phyloP scores from a whole-genome alignment of 306 rosid species.

The Myrica gale region DNA sequence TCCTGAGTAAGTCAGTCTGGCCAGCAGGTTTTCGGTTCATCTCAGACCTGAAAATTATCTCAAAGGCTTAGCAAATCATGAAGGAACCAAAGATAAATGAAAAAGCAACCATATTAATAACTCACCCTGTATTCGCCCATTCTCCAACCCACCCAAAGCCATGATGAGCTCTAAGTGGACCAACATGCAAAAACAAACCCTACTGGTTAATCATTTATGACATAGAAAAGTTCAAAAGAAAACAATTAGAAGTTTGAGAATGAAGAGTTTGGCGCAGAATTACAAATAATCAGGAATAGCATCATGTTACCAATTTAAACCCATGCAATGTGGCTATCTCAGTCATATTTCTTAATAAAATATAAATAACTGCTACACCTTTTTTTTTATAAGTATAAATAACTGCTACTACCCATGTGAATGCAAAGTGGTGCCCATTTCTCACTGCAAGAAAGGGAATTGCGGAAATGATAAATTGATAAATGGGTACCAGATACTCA shows the following conservation, averaged over 20 bases:
- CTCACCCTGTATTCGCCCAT: slow-evolving; percentile 99
- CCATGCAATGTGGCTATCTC: neutral
- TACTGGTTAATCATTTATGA: neutral
- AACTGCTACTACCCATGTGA: slow-evolving; percentile 7
- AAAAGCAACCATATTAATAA: slow-evolving; percentile 17
- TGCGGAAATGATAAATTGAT: slow-evolving; percentile 18
- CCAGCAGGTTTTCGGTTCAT: slow-evolving; percentile 64
- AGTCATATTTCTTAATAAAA: neutral
- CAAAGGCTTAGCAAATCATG: slow-evolving; percentile 13
- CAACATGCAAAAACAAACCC: slow-evolving; percentile 8
- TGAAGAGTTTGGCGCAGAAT: neutral
- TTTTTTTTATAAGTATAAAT: too few species aligned
- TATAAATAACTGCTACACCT: slow-evolving; percentile 9
- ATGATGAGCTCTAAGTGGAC: slow-evolving; percentile 81
- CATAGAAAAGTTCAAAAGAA: neutral
- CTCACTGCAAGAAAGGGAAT: slow-evolving; percentile 6
- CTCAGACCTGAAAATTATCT: slow-evolving; percentile 60
- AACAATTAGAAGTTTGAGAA: neutral
- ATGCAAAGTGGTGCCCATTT: neutral
- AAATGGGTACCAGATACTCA: slow-evolving; percentile 22
- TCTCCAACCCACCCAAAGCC: slow-evolving; percentile 99
- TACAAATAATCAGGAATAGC: neutral
- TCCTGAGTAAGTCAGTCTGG: slow-evolving; percentile 72
- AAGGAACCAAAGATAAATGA: neutral
- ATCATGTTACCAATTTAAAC: neutral